Evolutionary conservation across 1,284 basidiomycete genomes (phyloP).

Genomic region (Leccinum angustisporum): DNA sequence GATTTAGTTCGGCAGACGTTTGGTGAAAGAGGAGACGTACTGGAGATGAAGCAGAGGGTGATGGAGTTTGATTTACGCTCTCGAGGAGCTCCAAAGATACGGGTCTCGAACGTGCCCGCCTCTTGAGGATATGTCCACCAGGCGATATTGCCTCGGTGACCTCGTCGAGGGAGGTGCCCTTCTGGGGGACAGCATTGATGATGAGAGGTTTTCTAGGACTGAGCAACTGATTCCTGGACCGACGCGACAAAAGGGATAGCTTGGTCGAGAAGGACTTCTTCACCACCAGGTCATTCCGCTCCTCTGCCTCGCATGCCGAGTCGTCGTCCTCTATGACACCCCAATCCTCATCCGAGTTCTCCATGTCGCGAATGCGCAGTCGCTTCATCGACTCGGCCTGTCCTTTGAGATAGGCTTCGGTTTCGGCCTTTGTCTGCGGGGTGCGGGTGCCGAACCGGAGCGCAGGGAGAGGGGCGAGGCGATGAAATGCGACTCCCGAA

Average conservation of each 20-base stretch:
- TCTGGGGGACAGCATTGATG: constrained; percentile 37
- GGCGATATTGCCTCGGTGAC: constrained; percentile 71
- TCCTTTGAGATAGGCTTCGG: constrained; percentile 57
- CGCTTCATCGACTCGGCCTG: constrained; percentile 67
- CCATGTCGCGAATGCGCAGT: constrained; percentile 59
- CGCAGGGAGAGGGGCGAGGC: constrained; percentile 62
- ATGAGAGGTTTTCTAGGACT: constrained; percentile 28
- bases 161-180: constrained; percentile 43
- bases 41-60: constrained; percentile 39
- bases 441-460: constrained; percentile 54
- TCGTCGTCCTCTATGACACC: constrained; percentile 43
- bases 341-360: constrained; percentile 44
- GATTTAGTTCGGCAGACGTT: constrained; percentile 9
- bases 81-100: constrained; percentile 64
- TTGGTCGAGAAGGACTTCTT: constrained; percentile 28
- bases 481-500: constrained; percentile 48
- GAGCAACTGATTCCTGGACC: constrained; percentile 27
- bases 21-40: constrained; percentile 33
- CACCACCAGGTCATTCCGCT: constrained; percentile 35
- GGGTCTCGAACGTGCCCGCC: constrained; percentile 66
- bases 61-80: constrained; percentile 43
- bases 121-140: constrained; percentile 69
- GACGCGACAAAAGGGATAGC: constrained; percentile 24
- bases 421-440: constrained; percentile 60
- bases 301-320: constrained; percentile 48